Evolutionary conservation across 2,329 filamentous ascomycete genomes (phyloP).

Genomic region (Cercospora nicotianae): DNA sequence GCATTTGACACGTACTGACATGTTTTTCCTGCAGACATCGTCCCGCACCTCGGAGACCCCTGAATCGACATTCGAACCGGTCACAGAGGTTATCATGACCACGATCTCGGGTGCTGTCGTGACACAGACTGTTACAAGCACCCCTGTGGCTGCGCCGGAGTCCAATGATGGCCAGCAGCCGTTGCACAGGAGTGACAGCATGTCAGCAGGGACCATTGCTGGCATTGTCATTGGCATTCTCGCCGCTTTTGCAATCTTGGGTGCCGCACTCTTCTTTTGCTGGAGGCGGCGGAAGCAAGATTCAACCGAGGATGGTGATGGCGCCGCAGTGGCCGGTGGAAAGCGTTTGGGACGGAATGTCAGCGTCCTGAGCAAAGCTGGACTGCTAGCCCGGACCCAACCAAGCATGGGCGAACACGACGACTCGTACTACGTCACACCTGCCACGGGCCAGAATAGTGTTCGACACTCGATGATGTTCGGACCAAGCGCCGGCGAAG

Average conservation of each 20-base stretch:
- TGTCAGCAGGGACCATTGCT: slow-evolving; percentile 45
- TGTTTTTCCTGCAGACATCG: slow-evolving; percentile 9
- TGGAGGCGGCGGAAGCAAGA: slow-evolving; percentile 39
- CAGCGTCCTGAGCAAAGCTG: slow-evolving; percentile 51
- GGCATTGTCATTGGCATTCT: slow-evolving; percentile 49
- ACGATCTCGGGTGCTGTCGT: slow-evolving; percentile 47
- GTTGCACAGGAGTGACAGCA: slow-evolving; percentile 26
- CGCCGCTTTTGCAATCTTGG: slow-evolving; percentile 40
- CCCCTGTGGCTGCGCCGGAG: slow-evolving; percentile 33
- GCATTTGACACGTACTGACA: slow-evolving; percentile 23
- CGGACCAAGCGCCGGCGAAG: slow-evolving; percentile 28
- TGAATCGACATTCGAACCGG: slow-evolving; percentile 25
- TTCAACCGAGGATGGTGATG: slow-evolving; percentile 18
- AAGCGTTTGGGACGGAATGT: slow-evolving; percentile 42
- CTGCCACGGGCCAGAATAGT: slow-evolving; percentile 31
- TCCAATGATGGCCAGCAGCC: slow-evolving; percentile 24
- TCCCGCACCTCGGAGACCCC: slow-evolving; percentile 29
- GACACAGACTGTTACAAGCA: slow-evolving; percentile 48
- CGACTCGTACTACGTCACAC: slow-evolving; percentile 25
- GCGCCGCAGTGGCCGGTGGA: slow-evolving; percentile 6
- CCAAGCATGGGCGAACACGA: slow-evolving; percentile 34
- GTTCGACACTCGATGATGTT: slow-evolving; percentile 39
- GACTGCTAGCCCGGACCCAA: slow-evolving; percentile 41
- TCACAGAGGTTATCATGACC: slow-evolving; percentile 42
- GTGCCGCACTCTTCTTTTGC: slow-evolving; percentile 43